A percentile compares a stretch with the other conserved stretches of the same genome.
Conservation (phyloP, 306 rosid species). For the Prunus fruticosa region DNA sequence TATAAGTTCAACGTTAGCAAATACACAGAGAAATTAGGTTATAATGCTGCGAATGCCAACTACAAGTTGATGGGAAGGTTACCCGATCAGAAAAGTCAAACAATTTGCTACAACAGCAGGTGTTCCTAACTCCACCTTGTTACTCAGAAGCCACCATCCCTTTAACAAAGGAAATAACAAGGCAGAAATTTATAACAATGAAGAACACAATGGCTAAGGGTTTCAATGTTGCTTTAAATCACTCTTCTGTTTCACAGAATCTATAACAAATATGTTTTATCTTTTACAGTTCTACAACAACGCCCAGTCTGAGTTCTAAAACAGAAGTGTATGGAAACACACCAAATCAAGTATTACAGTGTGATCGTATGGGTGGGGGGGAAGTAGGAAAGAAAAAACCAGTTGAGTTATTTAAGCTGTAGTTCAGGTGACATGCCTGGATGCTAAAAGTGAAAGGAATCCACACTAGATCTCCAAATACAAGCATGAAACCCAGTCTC, state of each 20-base stretch:
- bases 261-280: background rate
- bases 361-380: background rate
- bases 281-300: background rate
- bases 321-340: background rate
- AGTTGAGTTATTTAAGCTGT: conserved; percentile 6
- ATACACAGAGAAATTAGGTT: background rate
- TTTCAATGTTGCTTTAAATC: background rate
- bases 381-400: background rate
- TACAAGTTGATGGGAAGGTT: conserved; percentile 21
- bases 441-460: conserved; percentile 94
- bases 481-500: conserved; percentile 95
- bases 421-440: conserved; percentile 51
- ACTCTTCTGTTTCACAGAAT: background rate
- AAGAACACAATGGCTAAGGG: background rate
- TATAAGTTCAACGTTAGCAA: background rate
- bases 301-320: background rate
- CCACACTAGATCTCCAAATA: conserved; percentile 97
- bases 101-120: conserved; percentile 64
- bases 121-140: conserved; percentile 66
- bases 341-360: background rate
- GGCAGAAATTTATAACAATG: background rate
- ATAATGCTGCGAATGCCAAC: conserved; percentile 8
- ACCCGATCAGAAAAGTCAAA: conserved; percentile 82
- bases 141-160: conserved; percentile 96
- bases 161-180: conserved; percentile 26